phyloP scores from a whole-genome alignment of 306 rosid genomes.

The Vigna trinervia region DNA sequence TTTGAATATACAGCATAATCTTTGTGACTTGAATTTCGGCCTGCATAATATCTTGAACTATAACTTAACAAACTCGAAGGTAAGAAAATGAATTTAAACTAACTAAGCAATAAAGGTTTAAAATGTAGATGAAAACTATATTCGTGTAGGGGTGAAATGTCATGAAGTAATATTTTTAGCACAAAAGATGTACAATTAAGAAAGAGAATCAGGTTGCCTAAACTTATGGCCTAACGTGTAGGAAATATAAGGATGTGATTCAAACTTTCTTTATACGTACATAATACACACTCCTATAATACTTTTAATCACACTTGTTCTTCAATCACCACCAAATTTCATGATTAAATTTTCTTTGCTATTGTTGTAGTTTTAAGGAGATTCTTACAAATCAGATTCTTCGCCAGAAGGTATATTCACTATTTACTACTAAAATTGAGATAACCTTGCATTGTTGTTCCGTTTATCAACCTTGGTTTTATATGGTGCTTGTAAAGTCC shows the following conservation, averaged over 20 bases:
- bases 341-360: neutral
- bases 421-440: neutral
- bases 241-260: neutral
- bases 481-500: neutral
- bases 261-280: neutral
- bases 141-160: neutral
- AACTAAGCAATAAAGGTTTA: neutral
- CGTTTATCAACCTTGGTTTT: neutral
- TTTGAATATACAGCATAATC: constrained; percentile 56
- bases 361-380: neutral
- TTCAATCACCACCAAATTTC: neutral
- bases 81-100: neutral
- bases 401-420: neutral
- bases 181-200: neutral
- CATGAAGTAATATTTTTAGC: constrained; percentile 4
- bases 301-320: neutral
- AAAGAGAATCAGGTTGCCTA: neutral
- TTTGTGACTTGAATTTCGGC: constrained; percentile 51
- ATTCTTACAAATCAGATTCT: neutral
- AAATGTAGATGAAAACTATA: constrained; percentile 1
- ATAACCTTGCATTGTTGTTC: neutral
- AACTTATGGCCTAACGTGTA: neutral
- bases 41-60: constrained; percentile 52
- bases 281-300: neutral
- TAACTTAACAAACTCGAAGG: constrained; percentile 1